Evolutionary conservation across 2,329 filamentous ascomycete species (phyloP), one percentile per base, ranked within the genome.

Genomic region (Fusarium scirpi): DNA sequence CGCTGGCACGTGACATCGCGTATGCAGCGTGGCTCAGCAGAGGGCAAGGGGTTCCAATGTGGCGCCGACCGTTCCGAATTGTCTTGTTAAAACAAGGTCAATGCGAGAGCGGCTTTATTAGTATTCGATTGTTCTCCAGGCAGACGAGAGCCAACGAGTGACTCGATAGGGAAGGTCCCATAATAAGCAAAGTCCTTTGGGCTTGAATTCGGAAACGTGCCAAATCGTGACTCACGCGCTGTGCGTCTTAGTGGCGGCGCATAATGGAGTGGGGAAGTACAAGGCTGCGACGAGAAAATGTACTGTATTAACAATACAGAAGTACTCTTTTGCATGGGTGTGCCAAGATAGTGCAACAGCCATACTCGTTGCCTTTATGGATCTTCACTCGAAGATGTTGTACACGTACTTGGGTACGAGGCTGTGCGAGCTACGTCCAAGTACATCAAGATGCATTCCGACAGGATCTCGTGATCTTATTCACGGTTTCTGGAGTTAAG

Each of bases 1-100:
- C 6, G 8, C 2, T 1, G 0, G 11, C 77, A 79, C 78, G 78
- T 79, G 78, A 77, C 41, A 46, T 43, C 68, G 68, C 59, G 68
- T 55, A 15, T 71, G 62, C 52, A 69, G 74, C 69, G 61, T 74
- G 69, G 74, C 67, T 66, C 24, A 66, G 63, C 70, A 59, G 59
- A 65, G 53, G 24, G 47, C 47, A 34, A 51, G 20, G 15, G 30
- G 48, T 27, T 22, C 34, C 46, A 30, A 51, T 67, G 73, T 74
- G 73, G 73, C 71, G 60, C 69, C 69, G 73, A 66, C 51, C 58
- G 57, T 62, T 72, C 69, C 71, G 71, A 69, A 22, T 57, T 27
- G 30, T 53, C 60, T 61, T 58, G 58, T 67, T 18, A 29, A 64
- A 41, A 54, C 44, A 46, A 53, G 53, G 25, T 46, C 47, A 48